These are phyloP conservation scores for Cadophora malorum DNA, from an alignment of 2,329 filamentous ascomycete species.

Conservation along the genomic window DNA sequence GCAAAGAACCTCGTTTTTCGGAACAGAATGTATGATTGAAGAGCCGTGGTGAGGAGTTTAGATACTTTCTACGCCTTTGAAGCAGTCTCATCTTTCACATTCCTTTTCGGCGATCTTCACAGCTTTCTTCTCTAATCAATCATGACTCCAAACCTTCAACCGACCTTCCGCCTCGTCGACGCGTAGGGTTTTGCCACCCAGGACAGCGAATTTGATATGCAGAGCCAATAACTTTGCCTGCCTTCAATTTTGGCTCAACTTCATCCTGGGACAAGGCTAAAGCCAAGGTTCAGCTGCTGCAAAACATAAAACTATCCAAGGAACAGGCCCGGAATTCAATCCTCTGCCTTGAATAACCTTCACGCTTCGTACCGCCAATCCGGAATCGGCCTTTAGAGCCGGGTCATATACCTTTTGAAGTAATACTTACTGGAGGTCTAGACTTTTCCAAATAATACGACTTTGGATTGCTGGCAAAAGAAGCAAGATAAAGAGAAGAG, in stretches of 20 bases:
- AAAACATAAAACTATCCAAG: constrained; percentile 20
- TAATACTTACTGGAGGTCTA: background rate
- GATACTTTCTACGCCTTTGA: background rate
- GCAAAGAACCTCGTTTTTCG: background rate
- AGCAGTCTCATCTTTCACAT: background rate
- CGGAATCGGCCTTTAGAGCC: constrained; percentile 7
- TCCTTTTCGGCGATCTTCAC: constrained; percentile 4
- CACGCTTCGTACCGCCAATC: constrained; percentile 12
- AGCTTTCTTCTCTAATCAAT: background rate
- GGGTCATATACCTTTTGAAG: constrained; percentile 1
- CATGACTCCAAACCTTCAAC: background rate
- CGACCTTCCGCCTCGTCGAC: constrained; percentile 3
- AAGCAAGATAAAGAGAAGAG: background rate
- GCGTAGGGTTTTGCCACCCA: constrained; percentile 21
- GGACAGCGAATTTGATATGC: constrained; percentile 3
- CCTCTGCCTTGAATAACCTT: constrained; percentile 16
- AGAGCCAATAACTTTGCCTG: constrained; percentile 17
- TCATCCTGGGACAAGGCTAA: constrained; percentile 18
- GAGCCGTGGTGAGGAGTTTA: background rate
- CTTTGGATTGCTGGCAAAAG: constrained; percentile 7
- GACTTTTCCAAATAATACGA: background rate
- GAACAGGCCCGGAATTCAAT: constrained; percentile 9
- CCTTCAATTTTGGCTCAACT: constrained; percentile 5
- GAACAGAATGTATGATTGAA: background rate
- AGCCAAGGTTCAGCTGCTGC: constrained; percentile 17